Percentiles rank a stretch among this genome's conserved stretches.
Conservation (phyloP, 139 green algal species). For the Chlorella sp. region DNA sequence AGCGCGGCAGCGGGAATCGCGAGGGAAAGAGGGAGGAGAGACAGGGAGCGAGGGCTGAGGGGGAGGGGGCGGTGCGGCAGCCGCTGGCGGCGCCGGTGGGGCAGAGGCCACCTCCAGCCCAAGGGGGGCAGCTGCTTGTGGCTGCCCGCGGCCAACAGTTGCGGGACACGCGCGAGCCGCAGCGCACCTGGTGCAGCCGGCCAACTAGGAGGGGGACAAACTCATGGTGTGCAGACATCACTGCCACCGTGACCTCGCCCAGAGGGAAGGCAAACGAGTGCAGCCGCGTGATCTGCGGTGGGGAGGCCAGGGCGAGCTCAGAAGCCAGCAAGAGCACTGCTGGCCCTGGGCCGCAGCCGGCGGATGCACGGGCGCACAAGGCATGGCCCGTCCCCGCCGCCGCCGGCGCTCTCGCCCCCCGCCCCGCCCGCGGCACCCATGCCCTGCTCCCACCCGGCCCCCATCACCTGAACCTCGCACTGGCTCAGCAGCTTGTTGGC, state of each 20-base stretch:
- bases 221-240: slow-evolving; percentile 48
- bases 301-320: background rate
- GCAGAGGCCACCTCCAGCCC: too few relatives aligned
- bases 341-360: background rate
- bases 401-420: background rate
- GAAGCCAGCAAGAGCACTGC: background rate
- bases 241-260: slow-evolving; percentile 63
- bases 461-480: slow-evolving; percentile 57
- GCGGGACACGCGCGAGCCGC: background rate
- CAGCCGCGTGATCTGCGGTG: slow-evolving; percentile 45
- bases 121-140: too few relatives aligned
- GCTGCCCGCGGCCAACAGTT: background rate
- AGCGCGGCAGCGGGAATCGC: too few relatives aligned
- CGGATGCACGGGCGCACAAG: background rate
- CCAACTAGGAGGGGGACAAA: slow-evolving; percentile 54
- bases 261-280: slow-evolving; percentile 71
- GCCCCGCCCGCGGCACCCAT: background rate
- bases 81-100: too few relatives aligned
- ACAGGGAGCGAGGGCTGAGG: too few relatives aligned
- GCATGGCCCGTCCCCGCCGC: too few relatives aligned
- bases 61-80: too few relatives aligned
- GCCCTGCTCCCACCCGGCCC: background rate
- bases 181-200: slow-evolving; percentile 48
- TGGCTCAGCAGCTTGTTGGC: slow-evolving; percentile 60
- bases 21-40: too few relatives aligned